phyloP scores from a whole-genome alignment of 768 basidiomycete genomes.

The Pleurotus tuber-regium region DNA sequence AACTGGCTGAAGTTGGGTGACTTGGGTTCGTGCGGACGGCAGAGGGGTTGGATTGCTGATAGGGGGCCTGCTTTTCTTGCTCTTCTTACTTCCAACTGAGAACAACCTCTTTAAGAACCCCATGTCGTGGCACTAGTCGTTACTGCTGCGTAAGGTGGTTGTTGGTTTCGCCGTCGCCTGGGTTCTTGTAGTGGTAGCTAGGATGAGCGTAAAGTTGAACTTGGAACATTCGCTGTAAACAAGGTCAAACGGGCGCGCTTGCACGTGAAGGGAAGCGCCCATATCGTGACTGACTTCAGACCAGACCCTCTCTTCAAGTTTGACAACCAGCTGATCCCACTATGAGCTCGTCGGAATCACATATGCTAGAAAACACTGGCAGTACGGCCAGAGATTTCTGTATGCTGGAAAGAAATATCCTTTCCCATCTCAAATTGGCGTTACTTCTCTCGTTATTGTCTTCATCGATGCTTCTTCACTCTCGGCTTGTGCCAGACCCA shows the following conservation, averaged over 20 bases:
- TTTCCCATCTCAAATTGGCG: slow-evolving; percentile 67
- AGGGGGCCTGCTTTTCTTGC: slow-evolving; percentile 41
- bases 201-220: slow-evolving; percentile 31
- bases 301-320: background rate
- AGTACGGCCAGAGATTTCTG: slow-evolving; percentile 73
- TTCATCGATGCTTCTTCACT: slow-evolving; percentile 59
- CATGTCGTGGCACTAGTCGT: slow-evolving; percentile 37
- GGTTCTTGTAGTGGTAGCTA: slow-evolving; percentile 16
- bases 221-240: slow-evolving; percentile 44
- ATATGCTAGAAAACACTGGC: slow-evolving; percentile 43
- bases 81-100: slow-evolving; percentile 65
- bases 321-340: background rate
- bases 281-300: background rate
- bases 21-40: slow-evolving; percentile 19
- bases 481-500: slow-evolving; percentile 51
- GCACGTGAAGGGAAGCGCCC: background rate
- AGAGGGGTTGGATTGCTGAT: slow-evolving; percentile 18
- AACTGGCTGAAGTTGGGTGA: slow-evolving; percentile 21
- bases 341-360: slow-evolving; percentile 3
- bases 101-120: slow-evolving; percentile 70
- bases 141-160: slow-evolving; percentile 16
- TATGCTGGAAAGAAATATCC: slow-evolving; percentile 76
- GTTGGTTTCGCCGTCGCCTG: slow-evolving; percentile 25
- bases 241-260: slow-evolving; percentile 28
- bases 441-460: slow-evolving; percentile 62